Conservation (phyloP, 345 rosid species). For the Eucalyptus cladocalyx region DNA sequence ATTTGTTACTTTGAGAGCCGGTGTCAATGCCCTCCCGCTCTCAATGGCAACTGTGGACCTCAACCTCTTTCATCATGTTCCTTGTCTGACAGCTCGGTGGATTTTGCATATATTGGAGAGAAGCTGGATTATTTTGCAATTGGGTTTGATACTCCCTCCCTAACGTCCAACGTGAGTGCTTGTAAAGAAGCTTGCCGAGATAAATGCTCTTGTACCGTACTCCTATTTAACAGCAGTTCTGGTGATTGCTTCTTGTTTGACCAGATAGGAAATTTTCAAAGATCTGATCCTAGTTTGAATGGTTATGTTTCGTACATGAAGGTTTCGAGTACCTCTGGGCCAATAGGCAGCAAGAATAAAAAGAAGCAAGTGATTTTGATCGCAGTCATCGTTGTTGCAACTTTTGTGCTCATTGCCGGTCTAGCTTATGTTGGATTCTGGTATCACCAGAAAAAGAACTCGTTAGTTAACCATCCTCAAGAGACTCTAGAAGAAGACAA, state of each 20-base stretch:
- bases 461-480: background rate
- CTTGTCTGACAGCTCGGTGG: background rate
- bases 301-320: conserved; percentile 3
- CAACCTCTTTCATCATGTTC: conserved; percentile 8
- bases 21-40: conserved; percentile 25
- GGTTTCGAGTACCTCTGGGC: background rate
- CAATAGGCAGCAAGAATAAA: background rate
- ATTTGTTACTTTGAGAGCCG: conserved; percentile 9
- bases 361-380: background rate
- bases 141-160: conserved; percentile 11
- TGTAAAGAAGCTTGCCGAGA: conserved; percentile 33
- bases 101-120: conserved; percentile 20
- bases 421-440: conserved; percentile 14
- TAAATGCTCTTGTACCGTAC: conserved; percentile 30
- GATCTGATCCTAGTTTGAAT: background rate
- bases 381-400: background rate
- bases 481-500: conserved; percentile 11
- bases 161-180: conserved; percentile 1
- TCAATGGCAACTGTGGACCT: conserved; percentile 4
- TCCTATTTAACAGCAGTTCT: conserved; percentile 21
- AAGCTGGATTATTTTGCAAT: conserved; percentile 38
- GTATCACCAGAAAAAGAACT: conserved; percentile 1
- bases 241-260: conserved; percentile 33
- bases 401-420: conserved; percentile 5
- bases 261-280: conserved; percentile 20